These are phyloP conservation scores for Kwoniella heveanensis DNA, from an alignment of 768 basidiomycete genomes.

Conservation along the genomic window DNA sequence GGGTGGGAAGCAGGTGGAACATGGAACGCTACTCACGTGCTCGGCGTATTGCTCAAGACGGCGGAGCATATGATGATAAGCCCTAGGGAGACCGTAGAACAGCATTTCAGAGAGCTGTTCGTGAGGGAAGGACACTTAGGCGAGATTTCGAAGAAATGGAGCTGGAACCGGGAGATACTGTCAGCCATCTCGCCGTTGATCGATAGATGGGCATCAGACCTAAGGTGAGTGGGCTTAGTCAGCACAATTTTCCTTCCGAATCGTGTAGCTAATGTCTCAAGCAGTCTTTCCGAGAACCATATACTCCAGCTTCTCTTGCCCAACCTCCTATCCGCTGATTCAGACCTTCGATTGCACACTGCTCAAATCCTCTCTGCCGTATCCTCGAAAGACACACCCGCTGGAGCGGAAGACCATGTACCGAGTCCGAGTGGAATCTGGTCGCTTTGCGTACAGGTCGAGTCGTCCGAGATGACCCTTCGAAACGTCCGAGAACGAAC, in stretches of 20 bases:
- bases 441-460: constrained; percentile 68
- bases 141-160: constrained; percentile 23
- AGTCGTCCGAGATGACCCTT: constrained; percentile 75
- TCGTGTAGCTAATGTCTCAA: constrained; percentile 8
- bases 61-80: constrained; percentile 5
- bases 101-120: constrained; percentile 8
- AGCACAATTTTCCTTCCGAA: no score
- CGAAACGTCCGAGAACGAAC: constrained; percentile 83
- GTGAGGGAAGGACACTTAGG: constrained; percentile 6
- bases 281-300: constrained; percentile 43
- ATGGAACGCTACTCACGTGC: constrained; percentile 36
- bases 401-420: constrained; percentile 2
- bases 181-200: constrained; percentile 20
- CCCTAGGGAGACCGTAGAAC: constrained; percentile 1
- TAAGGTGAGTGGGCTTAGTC: constrained; percentile 25
- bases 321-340: constrained; percentile 73
- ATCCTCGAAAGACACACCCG: constrained; percentile 2
- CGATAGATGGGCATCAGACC: constrained; percentile 15
- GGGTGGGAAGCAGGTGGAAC: constrained; percentile 32
- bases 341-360: constrained; percentile 65
- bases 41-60: constrained; percentile 24
- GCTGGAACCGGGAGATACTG: constrained; percentile 47
- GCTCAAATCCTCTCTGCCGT: constrained; percentile 57
- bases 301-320: constrained; percentile 57
- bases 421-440: constrained; percentile 34